Base-by-base conservation (phyloP, 192 early-diverging fungal genomes). In the Mortierella alpina region DNA sequence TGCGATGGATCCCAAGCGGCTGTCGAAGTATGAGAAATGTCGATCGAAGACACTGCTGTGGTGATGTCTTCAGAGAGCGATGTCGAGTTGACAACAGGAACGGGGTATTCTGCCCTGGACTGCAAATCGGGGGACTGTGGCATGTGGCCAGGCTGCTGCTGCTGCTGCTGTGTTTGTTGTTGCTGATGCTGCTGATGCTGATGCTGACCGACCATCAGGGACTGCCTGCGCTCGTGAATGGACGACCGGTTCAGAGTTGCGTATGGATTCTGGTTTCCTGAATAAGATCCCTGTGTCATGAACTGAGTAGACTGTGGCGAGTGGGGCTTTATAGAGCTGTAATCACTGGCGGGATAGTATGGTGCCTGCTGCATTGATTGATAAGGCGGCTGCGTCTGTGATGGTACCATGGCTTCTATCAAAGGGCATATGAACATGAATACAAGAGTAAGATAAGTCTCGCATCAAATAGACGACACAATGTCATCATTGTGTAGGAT, bases 401-500 rank as follows among this genome's bases (percentile, higher is more conserved):
- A 68, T 12, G 66, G 66, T 17, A 68, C 66, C 66, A 68, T 68
- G 13, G 66, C 64, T 12, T 66, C 64, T 53, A 13, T 41, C 42
- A 58, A 9, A 59, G 39, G 41, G 0, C 42, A 31, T n/a, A 12
- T 7, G 40, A 18, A 42, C 8, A 41, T 5, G 13, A 18, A 31
- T 15, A 17, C 23, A 15, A 12, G 15, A 66, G 51, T 11, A 3
- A 20, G 17, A 17, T 54, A 44, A 55, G 54, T 45, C 41, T 20
- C 40, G 20, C 15, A 40, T 9, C 2, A 42, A 11, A 59, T 59
- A n/a, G 15, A 42, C 18, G 40, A 39, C 18, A 5, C 6, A n/a
- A 6, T 7, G 9, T 2, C 18, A 42, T 59, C 39, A 42, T 8
- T 7, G 15, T 1, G 13, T 23, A 10, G 42, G 13, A 14, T 40